Evolutionary conservation across 2,329 filamentous ascomycete genomes (phyloP).

Genomic region (Lasiodiplodia citricola): DNA sequence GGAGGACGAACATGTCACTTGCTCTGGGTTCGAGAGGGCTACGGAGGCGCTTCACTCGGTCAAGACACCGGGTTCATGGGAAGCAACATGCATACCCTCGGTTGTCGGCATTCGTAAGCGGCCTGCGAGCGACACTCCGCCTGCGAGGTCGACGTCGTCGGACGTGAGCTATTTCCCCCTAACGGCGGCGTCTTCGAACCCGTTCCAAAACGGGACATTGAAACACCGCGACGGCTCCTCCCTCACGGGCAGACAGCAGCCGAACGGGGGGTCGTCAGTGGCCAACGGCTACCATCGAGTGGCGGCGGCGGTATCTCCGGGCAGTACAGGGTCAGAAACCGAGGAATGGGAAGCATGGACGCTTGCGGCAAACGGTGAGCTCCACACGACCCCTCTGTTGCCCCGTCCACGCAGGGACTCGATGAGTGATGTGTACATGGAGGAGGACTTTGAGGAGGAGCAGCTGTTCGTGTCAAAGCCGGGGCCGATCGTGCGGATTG

Average conservation of each 20-base stretch:
- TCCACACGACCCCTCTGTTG: slow-evolving; percentile 47
- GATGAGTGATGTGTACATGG: slow-evolving; percentile 36
- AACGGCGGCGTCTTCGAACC: slow-evolving; percentile 8
- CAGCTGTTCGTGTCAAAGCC: slow-evolving; percentile 69
- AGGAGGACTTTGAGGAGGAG: slow-evolving; percentile 52
- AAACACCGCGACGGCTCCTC: slow-evolving; percentile 21
- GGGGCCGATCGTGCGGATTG: slow-evolving; percentile 68
- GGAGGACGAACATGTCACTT: slow-evolving; percentile 36
- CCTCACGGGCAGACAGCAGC: not conserved
- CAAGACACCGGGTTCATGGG: slow-evolving; percentile 69
- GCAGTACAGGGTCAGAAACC: slow-evolving; percentile 30
- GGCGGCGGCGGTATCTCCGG: not conserved
- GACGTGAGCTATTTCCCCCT: slow-evolving; percentile 22
- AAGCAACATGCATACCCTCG: slow-evolving; percentile 63
- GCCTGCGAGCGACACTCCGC: slow-evolving; percentile 36
- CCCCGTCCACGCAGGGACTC: slow-evolving; percentile 19
- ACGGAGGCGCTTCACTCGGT: slow-evolving; percentile 60
- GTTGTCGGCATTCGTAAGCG: slow-evolving; percentile 67
- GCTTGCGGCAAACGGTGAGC: slow-evolving; percentile 53
- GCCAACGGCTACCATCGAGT: slow-evolving; percentile 8
- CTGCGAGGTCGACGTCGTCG: slow-evolving; percentile 29
- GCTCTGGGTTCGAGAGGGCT: slow-evolving; percentile 46
- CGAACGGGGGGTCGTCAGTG: not conserved
- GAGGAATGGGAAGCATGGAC: slow-evolving; percentile 62
- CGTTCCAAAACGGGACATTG: slow-evolving; percentile 13